Evolutionary conservation across 768 basidiomycete genomes (phyloP), one percentile per base, ranked within the genome.

Genomic region (Termitomyces heimii): DNA sequence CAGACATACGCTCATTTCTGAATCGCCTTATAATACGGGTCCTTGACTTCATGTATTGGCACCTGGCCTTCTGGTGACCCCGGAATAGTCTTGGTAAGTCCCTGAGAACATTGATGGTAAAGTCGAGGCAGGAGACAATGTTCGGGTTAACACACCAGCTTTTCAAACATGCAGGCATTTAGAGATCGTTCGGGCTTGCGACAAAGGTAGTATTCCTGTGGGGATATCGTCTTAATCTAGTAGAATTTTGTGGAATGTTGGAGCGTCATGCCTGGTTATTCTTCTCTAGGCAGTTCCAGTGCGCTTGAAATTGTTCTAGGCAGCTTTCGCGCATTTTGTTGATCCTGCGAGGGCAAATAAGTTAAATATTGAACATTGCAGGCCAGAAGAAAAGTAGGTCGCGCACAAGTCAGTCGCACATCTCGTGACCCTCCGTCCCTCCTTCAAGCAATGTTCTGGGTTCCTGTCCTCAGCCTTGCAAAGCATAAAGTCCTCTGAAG

Each of bases 141-240:
- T 20, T n/a, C 34, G 14, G 3, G 16, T 16, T 35, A 56, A 51
- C 20, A 56, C 63, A 94, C 96, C 64, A 98, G 82, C 70, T 97
- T 98, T 72, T 95, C 88, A 68, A 98, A 95, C 80, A 96, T 91
- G 77, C 96, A 98, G 57, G 85, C 77, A 78, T 98, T 99, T 47
- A 98, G 80, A 54, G 83, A 71, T 60, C 88, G 85, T 71, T 99
- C 97, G 4, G 85, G 86, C 70, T 89, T 87, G 62, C 97, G 88
- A 70, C 97, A 99, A 31, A 78, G 81, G 68, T 87, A 87, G 71
- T 90, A 94, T 75, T 94, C 88, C 94, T 97, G 67, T 34, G n/a
- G 18, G 12, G 5, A 34, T 56, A 18, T 43, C 3, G 39, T 48
- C 46, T 46, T 14, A 56, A 32, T 22, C n/a, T 20, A 42, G 40